Evolutionary conservation across 176 grass and related monocot species (phyloP).

Genomic region (Musa acuminata): DNA sequence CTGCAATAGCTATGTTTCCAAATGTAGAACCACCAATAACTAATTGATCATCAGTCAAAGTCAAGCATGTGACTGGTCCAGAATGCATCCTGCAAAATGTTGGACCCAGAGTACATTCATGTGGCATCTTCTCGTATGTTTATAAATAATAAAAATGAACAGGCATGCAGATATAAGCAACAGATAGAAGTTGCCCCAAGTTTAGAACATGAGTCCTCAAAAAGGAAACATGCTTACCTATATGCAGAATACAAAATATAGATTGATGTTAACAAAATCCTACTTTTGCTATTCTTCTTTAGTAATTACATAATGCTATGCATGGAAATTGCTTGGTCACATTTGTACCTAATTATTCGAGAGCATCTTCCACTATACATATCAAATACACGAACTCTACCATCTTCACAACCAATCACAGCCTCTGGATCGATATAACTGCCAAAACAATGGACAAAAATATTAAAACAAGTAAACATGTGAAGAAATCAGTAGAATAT

Average conservation of each 20-base stretch:
- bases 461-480: neutral
- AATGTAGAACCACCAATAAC: constrained; percentile 81
- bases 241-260: neutral
- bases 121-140: neutral
- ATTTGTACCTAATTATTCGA: constrained; percentile 52
- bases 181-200: neutral
- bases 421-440: constrained; percentile 82
- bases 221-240: neutral
- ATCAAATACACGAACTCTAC: constrained; percentile 77
- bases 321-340: neutral
- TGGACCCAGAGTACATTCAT: neutral
- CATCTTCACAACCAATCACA: constrained; percentile 91
- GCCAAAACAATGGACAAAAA: constrained; percentile 29
- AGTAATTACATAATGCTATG: neutral
- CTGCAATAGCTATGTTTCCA: constrained; percentile 70
- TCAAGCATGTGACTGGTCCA: constrained; percentile 71
- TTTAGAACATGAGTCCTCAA: neutral
- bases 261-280: neutral
- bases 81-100: constrained; percentile 59
- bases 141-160: neutral
- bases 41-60: constrained; percentile 71
- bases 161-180: neutral
- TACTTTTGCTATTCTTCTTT: neutral
- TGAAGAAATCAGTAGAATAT: neutral
- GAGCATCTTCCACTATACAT: constrained; percentile 92